A percentile compares a stretch with the other conserved stretches of the same genome.
Evolutionary conservation across 495 filamentous ascomycete genomes (phyloP).

Genomic region (Pseudomonodictys pantanalensis): DNA sequence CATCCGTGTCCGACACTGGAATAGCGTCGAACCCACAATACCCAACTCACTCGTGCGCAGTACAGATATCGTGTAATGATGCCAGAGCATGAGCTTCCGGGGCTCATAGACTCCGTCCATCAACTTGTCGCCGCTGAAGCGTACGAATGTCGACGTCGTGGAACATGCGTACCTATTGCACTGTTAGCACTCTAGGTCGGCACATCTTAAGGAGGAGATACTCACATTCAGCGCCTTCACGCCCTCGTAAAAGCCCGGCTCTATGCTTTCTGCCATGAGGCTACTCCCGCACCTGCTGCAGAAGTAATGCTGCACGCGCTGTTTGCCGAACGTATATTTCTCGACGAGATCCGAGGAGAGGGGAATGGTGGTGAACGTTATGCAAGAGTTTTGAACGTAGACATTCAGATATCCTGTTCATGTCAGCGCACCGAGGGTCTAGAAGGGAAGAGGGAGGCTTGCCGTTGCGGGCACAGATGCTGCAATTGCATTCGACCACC

Average conservation of each 20-base stretch:
- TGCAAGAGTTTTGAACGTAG: constrained; percentile 38
- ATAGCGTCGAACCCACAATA: too few species aligned
- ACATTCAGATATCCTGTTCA: constrained; percentile 46
- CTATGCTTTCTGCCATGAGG: constrained; percentile 37
- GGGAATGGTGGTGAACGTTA: constrained; percentile 29
- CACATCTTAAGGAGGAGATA: not conserved
- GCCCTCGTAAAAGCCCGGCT: constrained; percentile 31
- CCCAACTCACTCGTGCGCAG: too few species aligned
- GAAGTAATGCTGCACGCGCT: constrained; percentile 45
- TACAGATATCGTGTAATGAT: not conserved
- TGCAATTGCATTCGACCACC: constrained; percentile 45
- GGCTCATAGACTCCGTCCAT: constrained; percentile 28
- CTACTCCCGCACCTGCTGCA: constrained; percentile 46
- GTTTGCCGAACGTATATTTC: constrained; percentile 43
- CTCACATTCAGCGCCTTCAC: constrained; percentile 45
- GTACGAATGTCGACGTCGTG: constrained; percentile 19
- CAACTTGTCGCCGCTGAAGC: constrained; percentile 20
- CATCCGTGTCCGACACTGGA: too few species aligned
- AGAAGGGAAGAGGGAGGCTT: too few species aligned
- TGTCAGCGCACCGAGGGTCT: too few species aligned
- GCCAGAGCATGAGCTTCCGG: too few species aligned
- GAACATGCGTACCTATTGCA: constrained; percentile 26
- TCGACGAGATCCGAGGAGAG: constrained; percentile 11
- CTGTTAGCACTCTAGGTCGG: not conserved
- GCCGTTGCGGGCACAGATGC: constrained; percentile 46